Conservation (phyloP, 805 yeast species). For the Starmerella floricola region DNA sequence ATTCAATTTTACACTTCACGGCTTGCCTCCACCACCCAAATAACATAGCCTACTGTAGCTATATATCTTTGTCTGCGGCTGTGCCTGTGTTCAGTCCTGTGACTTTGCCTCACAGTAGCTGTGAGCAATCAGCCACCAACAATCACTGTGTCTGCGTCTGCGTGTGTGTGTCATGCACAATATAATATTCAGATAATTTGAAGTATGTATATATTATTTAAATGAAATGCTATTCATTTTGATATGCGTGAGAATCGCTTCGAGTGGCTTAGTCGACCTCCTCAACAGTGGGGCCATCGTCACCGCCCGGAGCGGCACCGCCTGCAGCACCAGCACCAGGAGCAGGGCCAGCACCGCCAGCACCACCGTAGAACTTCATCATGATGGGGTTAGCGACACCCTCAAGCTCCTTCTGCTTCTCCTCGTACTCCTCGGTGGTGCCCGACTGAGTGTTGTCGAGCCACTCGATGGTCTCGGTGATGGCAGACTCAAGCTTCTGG, state of each 20-base stretch:
- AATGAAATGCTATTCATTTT: not conserved
- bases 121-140: too few relatives aligned
- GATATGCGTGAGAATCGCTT: slow-evolving; percentile 2
- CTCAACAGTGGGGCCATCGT: slow-evolving; percentile 62
- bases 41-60: too few relatives aligned
- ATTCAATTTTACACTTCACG: too few relatives aligned
- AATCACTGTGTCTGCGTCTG: too few relatives aligned
- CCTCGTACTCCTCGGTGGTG: slow-evolving; percentile 79
- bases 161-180: too few relatives aligned
- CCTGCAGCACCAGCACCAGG: slow-evolving; percentile 60
- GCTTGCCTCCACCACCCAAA: too few relatives aligned
- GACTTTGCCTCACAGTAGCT: too few relatives aligned
- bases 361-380: slow-evolving; percentile 83
- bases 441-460: slow-evolving; percentile 90
- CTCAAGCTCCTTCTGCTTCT: slow-evolving; percentile 92
- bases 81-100: too few relatives aligned
- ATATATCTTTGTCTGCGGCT: too few relatives aligned
- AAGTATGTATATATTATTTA: not conserved
- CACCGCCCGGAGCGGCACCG: slow-evolving; percentile 35
- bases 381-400: slow-evolving; percentile 90
- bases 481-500: slow-evolving; percentile 24
- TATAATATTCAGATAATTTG: too few relatives aligned
- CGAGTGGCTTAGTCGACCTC: slow-evolving; percentile 49
- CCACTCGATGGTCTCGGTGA: slow-evolving; percentile 41
- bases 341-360: slow-evolving; percentile 65